Evolutionary conservation across 2,329 filamentous ascomycete species (phyloP).

Genomic region (Raffaelea deltoideospora): DNA sequence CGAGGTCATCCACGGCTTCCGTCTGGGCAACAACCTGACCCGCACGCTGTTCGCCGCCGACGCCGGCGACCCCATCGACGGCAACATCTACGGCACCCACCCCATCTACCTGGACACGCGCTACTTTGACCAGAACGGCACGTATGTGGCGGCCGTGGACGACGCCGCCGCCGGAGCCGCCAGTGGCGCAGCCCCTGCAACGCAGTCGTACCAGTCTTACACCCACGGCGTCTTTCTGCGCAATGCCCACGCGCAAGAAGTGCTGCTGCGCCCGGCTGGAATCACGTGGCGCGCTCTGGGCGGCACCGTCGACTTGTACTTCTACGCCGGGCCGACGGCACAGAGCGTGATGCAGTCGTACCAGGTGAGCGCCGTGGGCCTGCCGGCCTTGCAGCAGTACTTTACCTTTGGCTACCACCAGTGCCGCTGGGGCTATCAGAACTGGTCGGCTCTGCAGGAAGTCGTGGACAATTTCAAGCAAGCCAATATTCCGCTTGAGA

Average conservation of each 20-base stretch:
- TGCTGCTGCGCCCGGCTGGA: constrained; percentile 35
- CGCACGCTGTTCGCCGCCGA: constrained; percentile 19
- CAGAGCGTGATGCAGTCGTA: constrained; percentile 57
- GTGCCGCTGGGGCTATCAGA: constrained; percentile 68
- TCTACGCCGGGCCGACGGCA: constrained; percentile 58
- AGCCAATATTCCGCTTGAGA: constrained; percentile 54
- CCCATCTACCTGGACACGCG: constrained; percentile 55
- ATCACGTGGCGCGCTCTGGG: constrained; percentile 45
- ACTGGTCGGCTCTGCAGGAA: constrained; percentile 52
- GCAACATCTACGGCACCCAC: constrained; percentile 53
- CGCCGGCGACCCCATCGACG: constrained; percentile 16
- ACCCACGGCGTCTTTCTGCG: constrained; percentile 44
- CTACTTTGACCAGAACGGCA: constrained; percentile 43
- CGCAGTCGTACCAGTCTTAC: constrained; percentile 20
- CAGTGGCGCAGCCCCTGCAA: constrained; percentile 27
- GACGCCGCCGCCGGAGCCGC: constrained; percentile 31
- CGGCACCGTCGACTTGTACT: constrained; percentile 65
- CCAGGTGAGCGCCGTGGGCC: constrained; percentile 41
- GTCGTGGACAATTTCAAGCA: constrained; percentile 52
- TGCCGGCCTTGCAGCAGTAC: constrained; percentile 69
- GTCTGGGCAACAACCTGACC: constrained; percentile 59
- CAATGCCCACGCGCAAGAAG: constrained; percentile 51
- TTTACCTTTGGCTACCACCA: constrained; percentile 73
- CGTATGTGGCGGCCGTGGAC: constrained; percentile 39
- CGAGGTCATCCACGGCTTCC: constrained; percentile 55